phyloP scores from a whole-genome alignment of 441 rosid species.

The Mallotus repandus region DNA sequence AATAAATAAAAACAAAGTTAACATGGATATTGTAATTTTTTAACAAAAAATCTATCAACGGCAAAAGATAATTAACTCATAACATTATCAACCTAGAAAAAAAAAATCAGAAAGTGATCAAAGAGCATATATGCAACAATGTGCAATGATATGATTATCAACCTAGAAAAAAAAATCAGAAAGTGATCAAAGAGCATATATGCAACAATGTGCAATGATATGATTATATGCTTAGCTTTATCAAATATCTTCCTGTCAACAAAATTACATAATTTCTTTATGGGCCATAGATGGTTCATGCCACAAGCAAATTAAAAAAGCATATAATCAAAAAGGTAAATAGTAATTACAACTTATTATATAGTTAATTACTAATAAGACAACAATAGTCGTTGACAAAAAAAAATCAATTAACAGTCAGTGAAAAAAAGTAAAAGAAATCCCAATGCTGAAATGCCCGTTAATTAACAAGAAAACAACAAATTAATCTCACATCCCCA shows the following conservation, averaged over 20 bases:
- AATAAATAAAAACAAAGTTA: too few relatives aligned
- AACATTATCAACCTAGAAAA: too few relatives aligned
- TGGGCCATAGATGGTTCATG: slow-evolving; percentile 26
- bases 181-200: slow-evolving; percentile 28
- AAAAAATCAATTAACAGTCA: background rate
- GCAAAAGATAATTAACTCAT: too few relatives aligned
- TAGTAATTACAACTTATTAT: too few relatives aligned
- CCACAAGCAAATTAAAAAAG: slow-evolving; percentile 17
- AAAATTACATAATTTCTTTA: slow-evolving; percentile 37
- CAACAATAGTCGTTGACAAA: too few relatives aligned
- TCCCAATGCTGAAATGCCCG: slow-evolving; percentile 4
- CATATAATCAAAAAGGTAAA: background rate
- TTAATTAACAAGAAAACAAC: background rate
- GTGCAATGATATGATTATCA: too few relatives aligned
- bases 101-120: too few relatives aligned
- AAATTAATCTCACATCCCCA: background rate
- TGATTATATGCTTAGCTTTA: slow-evolving; percentile 42
- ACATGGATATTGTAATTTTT: too few relatives aligned
- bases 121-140: too few relatives aligned
- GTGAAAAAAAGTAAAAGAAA: background rate
- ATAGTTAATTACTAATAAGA: too few relatives aligned
- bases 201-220: slow-evolving; percentile 37
- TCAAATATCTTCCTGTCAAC: slow-evolving; percentile 32
- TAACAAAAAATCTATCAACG: too few relatives aligned
- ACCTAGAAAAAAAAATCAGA: background rate